Percentiles rank a stretch among this genome's conserved stretches.
phyloP scores from a whole-genome alignment of 176 grass and related monocot species.

The Triticum turgidum region DNA sequence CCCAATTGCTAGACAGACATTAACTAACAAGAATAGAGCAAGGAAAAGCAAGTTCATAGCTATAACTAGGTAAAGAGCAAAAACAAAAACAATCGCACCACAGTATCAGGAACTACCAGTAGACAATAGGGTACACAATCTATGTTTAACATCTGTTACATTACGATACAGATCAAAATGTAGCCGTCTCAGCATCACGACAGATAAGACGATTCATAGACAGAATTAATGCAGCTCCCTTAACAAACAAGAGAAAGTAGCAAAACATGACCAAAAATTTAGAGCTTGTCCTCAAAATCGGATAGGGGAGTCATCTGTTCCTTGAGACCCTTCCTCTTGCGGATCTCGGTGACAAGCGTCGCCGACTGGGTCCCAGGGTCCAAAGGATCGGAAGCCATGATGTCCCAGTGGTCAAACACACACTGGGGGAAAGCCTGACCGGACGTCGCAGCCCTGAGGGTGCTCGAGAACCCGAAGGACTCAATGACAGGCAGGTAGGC shows the following conservation, averaged over 20 bases:
- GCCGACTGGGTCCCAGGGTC: constrained; percentile 37
- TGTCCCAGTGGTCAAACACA: constrained; percentile 76
- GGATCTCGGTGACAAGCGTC: constrained; percentile 42
- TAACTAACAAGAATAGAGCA: too few relatives aligned
- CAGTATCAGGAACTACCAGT: neutral
- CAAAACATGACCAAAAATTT: neutral
- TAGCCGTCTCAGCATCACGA: neutral
- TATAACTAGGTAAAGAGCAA: too few relatives aligned
- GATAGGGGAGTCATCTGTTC: constrained; percentile 74
- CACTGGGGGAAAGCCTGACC: constrained; percentile 66
- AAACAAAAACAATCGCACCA: neutral
- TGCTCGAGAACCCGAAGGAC: constrained; percentile 45
- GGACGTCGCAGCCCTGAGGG: constrained; percentile 53
- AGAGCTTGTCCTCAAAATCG: constrained; percentile 69
- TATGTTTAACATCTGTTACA: constrained; percentile 14
- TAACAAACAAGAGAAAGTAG: neutral
- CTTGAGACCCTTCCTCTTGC: constrained; percentile 66
- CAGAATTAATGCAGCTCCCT: neutral
- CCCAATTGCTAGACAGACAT: too few relatives aligned
- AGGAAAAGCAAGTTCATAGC: neutral
- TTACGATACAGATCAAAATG: neutral
- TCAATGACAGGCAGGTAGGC: constrained; percentile 67
- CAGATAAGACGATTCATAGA: neutral
- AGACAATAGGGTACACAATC: neutral
- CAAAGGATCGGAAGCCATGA: constrained; percentile 66